These are phyloP conservation scores for Diplodia intermedia DNA, from an alignment of 2,329 filamentous ascomycete species.

Conservation along the genomic window DNA sequence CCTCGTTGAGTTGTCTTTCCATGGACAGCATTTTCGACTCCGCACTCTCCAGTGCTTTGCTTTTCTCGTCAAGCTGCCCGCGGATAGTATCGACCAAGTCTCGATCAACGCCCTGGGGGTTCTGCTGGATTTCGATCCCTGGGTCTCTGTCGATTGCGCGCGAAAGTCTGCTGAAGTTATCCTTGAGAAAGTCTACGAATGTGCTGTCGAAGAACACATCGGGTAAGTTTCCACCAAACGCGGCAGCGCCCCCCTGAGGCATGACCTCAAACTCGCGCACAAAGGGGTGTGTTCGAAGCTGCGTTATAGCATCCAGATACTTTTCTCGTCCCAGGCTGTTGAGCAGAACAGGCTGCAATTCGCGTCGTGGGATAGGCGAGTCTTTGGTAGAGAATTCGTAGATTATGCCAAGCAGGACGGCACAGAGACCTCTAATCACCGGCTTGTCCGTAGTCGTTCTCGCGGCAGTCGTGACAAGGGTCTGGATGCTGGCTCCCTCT, in stretches of 20 bases:
- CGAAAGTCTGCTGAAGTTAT: constrained; percentile 86
- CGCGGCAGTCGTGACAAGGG: constrained; percentile 76
- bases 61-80: constrained; percentile 76
- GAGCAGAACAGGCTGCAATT: constrained; percentile 78
- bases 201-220: constrained; percentile 84
- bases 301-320: constrained; percentile 82
- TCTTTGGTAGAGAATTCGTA: constrained; percentile 99
- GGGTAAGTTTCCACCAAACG: constrained; percentile 63
- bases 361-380: constrained; percentile 83
- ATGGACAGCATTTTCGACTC: constrained; percentile 63
- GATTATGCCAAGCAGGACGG: constrained; percentile 82
- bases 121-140: constrained; percentile 76
- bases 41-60: constrained; percentile 63
- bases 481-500: constrained; percentile 92
- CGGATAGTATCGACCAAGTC: constrained; percentile 88
- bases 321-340: constrained; percentile 82
- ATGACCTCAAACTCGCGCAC: constrained; percentile 90
- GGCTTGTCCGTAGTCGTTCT: constrained; percentile 67
- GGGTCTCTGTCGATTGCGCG: constrained; percentile 91
- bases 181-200: constrained; percentile 94
- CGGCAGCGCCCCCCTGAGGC: constrained; percentile 64
- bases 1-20: constrained; percentile 69
- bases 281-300: constrained; percentile 76
- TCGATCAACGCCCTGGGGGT: constrained; percentile 90
- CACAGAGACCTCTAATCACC: constrained; percentile 81